These are phyloP conservation scores for Torrubiellomyces zombiae DNA, from an alignment of 2,329 filamentous ascomycete genomes.

Conservation along the genomic window DNA sequence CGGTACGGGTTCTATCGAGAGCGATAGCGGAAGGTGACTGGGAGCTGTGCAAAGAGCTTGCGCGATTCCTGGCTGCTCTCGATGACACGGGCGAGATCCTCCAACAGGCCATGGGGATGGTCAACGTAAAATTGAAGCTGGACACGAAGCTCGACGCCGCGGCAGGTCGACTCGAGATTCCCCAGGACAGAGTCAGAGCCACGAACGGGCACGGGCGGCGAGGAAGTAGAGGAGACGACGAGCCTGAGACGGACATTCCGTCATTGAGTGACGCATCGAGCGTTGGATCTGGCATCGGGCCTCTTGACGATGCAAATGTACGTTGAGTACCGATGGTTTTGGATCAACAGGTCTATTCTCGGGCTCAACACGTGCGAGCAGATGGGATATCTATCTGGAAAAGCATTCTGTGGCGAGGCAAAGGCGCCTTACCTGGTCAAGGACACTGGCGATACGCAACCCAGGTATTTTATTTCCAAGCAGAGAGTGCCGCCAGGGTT, in stretches of 20 bases:
- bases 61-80: constrained; percentile 84
- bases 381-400: too few species aligned
- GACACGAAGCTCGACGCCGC: too few species aligned
- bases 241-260: constrained; percentile 18
- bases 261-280: constrained; percentile 21
- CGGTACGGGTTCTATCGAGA: constrained; percentile 62
- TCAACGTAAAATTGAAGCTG: constrained; percentile 24
- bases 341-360: too few species aligned
- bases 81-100: constrained; percentile 75
- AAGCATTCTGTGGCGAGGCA: too few species aligned
- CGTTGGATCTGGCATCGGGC: constrained; percentile 17
- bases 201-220: constrained; percentile 14
- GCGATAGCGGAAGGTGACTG: constrained; percentile 79
- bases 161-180: constrained; percentile 14
- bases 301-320: too few species aligned
- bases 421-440: too few species aligned
- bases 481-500: too few species aligned
- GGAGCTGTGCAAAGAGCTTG: constrained; percentile 90
- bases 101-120: constrained; percentile 50
- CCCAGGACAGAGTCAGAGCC: constrained; percentile 10
- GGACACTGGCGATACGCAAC: too few species aligned
- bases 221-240: constrained; percentile 16
- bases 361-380: too few species aligned
- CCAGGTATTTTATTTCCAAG: too few species aligned
- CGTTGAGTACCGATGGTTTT: too few species aligned